Evolutionary conservation across 202 grass and related monocot genomes (phyloP).

Genomic region (Hordeum pubiflorum): DNA sequence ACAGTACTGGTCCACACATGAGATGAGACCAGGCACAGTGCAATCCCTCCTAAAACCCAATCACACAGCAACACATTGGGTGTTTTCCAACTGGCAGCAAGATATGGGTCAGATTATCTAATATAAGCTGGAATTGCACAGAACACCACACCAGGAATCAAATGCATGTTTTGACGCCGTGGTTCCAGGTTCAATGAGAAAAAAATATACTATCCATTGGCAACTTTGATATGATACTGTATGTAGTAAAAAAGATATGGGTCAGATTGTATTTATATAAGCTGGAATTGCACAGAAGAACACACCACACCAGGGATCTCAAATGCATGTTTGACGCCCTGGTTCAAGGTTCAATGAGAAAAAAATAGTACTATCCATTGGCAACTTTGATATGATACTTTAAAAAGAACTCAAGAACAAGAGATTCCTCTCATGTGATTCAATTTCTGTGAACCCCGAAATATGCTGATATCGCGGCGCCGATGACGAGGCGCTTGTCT

Average conservation of each 20-base stretch:
- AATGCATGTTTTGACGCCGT: slow-evolving; percentile 28
- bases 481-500: background rate
- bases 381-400: background rate
- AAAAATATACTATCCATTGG: background rate
- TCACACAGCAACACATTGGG: background rate
- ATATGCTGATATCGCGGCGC: background rate
- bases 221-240: background rate
- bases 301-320: slow-evolving; percentile 26
- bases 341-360: background rate
- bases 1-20: background rate
- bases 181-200: background rate
- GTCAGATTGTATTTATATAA: background rate
- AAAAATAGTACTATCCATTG: background rate
- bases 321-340: slow-evolving; percentile 26
- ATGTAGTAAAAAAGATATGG: too few species aligned
- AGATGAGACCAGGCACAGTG: background rate
- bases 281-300: background rate
- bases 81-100: slow-evolving; percentile 1
- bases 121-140: background rate
- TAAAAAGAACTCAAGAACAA: background rate
- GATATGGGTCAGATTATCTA: background rate
- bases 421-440: slow-evolving; percentile 22
- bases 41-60: slow-evolving; percentile 1
- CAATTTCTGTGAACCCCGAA: background rate
- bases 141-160: slow-evolving; percentile 23